These are phyloP conservation scores for Podila minutissima DNA, from an alignment of 192 early-diverging fungal species.

Conservation along the genomic window DNA sequence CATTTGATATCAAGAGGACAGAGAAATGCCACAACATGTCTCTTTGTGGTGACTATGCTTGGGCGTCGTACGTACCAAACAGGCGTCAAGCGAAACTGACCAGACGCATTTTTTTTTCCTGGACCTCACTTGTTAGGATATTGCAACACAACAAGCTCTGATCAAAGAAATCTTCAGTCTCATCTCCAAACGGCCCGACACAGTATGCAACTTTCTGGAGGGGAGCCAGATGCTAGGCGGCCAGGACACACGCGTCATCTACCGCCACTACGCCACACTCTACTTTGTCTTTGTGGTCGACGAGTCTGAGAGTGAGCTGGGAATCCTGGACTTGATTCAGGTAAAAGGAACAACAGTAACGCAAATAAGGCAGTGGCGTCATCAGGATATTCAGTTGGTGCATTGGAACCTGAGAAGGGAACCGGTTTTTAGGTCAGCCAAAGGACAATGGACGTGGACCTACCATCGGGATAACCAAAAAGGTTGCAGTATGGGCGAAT, in stretches of 20 bases:
- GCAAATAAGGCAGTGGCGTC: background rate
- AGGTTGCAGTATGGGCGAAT: no score
- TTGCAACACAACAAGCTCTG: conserved; percentile 84
- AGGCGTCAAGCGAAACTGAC: background rate
- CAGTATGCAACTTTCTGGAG: conserved; percentile 92
- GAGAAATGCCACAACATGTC: background rate
- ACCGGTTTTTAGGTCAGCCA: no score
- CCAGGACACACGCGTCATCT: conserved; percentile 90
- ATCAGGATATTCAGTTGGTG: background rate
- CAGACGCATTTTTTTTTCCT: background rate
- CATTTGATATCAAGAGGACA: no score
- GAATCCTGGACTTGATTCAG: conserved; percentile 96
- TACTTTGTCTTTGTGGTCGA: conserved; percentile 99
- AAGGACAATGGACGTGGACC: no score
- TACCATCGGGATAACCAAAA: no score
- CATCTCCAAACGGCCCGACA: conserved; percentile 87
- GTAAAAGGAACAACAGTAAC: conserved; percentile 37
- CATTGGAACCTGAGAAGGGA: no score
- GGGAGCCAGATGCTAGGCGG: conserved; percentile 84
- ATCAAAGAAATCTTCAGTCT: conserved; percentile 90
- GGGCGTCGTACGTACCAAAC: no score
- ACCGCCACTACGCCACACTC: conserved; percentile 96
- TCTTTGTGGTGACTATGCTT: background rate
- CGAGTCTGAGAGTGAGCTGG: conserved; percentile 94
- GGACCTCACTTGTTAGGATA: conserved; percentile 63